These are phyloP conservation scores for Triglochin maritima DNA, from an alignment of 106 monocot genomes.

Conservation along the genomic window DNA sequence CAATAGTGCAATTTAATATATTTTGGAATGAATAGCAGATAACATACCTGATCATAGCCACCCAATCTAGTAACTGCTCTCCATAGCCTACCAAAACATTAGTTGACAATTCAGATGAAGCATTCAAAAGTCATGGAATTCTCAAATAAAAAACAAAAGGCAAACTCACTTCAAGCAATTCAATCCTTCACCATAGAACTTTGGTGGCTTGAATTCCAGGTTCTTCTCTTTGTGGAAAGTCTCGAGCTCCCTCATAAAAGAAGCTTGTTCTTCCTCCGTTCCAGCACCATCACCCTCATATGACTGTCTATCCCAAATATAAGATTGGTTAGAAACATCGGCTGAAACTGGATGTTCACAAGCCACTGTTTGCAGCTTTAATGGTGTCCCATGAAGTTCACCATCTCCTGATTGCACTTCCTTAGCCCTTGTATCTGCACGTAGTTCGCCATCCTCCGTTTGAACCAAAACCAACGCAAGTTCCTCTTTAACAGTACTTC, in stretches of 20 bases:
- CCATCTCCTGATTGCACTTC: constrained; percentile 15
- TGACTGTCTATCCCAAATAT: constrained; percentile 25
- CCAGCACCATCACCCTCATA: constrained; percentile 81
- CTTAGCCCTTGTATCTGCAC: constrained; percentile 9
- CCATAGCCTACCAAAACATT: constrained; percentile 56
- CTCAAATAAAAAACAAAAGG: background rate
- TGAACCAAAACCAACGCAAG: background rate
- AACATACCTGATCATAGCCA: constrained; percentile 76
- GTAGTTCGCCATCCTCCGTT: background rate
- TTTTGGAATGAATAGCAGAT: no score
- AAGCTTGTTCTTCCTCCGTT: constrained; percentile 73
- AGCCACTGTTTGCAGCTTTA: constrained; percentile 22
- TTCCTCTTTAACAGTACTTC: no score
- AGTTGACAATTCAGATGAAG: background rate
- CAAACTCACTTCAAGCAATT: constrained; percentile 89
- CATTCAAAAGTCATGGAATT: constrained; percentile 1
- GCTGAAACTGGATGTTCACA: constrained; percentile 10
- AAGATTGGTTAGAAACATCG: constrained; percentile 18
- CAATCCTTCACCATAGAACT: constrained; percentile 86
- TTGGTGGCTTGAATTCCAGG: constrained; percentile 91
- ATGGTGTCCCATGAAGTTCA: constrained; percentile 7
- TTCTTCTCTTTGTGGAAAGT: constrained; percentile 64
- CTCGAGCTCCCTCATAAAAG: constrained; percentile 88
- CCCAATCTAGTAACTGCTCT: constrained; percentile 80
- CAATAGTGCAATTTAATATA: no score